Percentiles rank a stretch among this genome's conserved stretches.
These are phyloP conservation scores for Calamus simplicifolius DNA, from an alignment of 176 grass and related monocot species.

Conservation along the genomic window DNA sequence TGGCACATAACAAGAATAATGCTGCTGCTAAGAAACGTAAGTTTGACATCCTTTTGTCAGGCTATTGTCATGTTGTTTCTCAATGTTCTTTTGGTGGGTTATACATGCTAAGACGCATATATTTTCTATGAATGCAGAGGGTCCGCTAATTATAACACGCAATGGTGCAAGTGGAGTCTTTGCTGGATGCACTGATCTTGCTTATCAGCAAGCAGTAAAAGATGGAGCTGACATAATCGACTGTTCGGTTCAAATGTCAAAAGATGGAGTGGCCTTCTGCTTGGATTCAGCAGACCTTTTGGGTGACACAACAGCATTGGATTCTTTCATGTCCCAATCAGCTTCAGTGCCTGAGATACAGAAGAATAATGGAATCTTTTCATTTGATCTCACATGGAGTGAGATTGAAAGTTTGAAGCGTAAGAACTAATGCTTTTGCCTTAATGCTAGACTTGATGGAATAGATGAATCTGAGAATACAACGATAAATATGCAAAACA, in stretches of 20 bases:
- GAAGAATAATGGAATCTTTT: conserved; percentile 61
- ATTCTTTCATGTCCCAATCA: conserved; percentile 39
- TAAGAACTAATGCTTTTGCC: conserved; percentile 14
- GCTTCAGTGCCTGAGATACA: conserved; percentile 51
- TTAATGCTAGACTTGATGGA: not conserved
- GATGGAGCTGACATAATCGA: conserved; percentile 62
- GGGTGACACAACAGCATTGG: conserved; percentile 35
- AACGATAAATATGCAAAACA: not conserved
- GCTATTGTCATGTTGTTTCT: not conserved
- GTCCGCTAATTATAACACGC: conserved; percentile 53
- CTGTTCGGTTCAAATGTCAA: conserved; percentile 77
- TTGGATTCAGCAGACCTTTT: conserved; percentile 53
- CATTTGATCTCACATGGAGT: conserved; percentile 78
- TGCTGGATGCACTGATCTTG: conserved; percentile 54
- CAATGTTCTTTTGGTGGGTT: too few species aligned
- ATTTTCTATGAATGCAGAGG: conserved; percentile 6
- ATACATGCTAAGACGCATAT: too few species aligned
- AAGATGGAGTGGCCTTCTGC: conserved; percentile 73
- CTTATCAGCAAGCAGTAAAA: conserved; percentile 54
- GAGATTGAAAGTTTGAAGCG: conserved; percentile 77
- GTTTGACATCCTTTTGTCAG: not conserved
- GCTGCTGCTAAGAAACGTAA: conserved; percentile 17
- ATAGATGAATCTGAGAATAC: not conserved
- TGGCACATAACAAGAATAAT: conserved; percentile 55
- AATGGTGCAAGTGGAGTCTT: conserved; percentile 59